These are phyloP conservation scores for Carpinus viminea DNA, from an alignment of 306 rosid species.

Conservation along the genomic window DNA sequence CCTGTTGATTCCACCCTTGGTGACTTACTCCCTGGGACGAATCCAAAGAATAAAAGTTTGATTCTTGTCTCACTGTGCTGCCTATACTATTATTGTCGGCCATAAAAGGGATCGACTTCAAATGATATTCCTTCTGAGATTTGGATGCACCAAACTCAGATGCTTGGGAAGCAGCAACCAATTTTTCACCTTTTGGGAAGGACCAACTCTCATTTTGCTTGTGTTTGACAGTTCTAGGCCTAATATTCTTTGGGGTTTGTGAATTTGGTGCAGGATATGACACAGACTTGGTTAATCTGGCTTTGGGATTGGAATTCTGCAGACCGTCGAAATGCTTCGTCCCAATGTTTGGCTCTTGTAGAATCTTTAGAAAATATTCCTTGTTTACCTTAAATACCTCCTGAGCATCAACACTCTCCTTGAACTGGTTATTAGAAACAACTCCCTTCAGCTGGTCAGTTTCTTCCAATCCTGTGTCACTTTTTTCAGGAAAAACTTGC, in stretches of 20 bases:
- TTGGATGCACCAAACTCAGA: constrained; percentile 28
- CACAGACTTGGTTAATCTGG: constrained; percentile 62
- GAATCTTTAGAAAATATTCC: constrained; percentile 64
- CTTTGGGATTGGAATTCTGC: constrained; percentile 40
- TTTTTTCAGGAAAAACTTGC: constrained; percentile 22
- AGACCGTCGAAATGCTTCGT: constrained; percentile 28
- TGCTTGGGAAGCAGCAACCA: constrained; percentile 33
- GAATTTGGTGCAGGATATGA: constrained; percentile 66
- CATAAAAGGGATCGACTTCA: constrained; percentile 15
- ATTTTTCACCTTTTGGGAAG: constrained; percentile 43
- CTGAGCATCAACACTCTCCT: constrained; percentile 51
- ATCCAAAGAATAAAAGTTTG: too few species aligned
- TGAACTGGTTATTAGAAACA: constrained; percentile 27
- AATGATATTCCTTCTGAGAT: constrained; percentile 37
- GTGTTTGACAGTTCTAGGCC: constrained; percentile 59
- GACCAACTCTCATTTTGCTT: constrained; percentile 69
- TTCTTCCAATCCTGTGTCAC: constrained; percentile 27
- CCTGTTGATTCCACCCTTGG: constrained; percentile 86
- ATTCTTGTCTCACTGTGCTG: not conserved
- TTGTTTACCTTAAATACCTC: constrained; percentile 56
- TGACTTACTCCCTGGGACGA: constrained; percentile 41
- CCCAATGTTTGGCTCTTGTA: constrained; percentile 40
- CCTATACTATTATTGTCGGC: constrained; percentile 24
- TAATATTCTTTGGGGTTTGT: constrained; percentile 29
- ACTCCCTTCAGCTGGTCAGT: constrained; percentile 31